A percentile compares a stretch with the other conserved stretches of the same genome.
phyloP scores from a whole-genome alignment of 140 eudicot species.

The Ambrosia hybrid region DNA sequence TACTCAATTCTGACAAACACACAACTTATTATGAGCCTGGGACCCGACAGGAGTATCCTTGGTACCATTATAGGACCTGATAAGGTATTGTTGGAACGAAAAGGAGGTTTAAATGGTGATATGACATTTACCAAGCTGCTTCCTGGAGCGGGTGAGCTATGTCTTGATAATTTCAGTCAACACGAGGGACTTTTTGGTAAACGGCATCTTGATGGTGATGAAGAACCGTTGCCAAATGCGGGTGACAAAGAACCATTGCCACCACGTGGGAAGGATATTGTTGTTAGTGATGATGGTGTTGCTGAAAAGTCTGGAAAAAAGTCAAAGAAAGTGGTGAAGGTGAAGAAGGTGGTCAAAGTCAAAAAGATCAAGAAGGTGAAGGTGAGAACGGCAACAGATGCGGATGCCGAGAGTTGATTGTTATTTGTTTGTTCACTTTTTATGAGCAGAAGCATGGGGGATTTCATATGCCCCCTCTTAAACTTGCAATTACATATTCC shows the following conservation, averaged over 20 bases:
- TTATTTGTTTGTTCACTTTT: background rate
- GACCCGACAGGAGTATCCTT: constrained; percentile 70
- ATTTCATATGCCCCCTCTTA: too few relatives aligned
- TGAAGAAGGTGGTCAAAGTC: constrained; percentile 43
- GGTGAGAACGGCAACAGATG: constrained; percentile 14
- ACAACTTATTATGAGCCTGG: constrained; percentile 58
- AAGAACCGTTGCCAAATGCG: constrained; percentile 49
- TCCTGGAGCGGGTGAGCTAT: constrained; percentile 70
- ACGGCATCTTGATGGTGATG: constrained; percentile 60
- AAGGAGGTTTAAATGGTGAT: constrained; percentile 75
- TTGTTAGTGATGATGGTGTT: constrained; percentile 7
- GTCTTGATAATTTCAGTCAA: constrained; percentile 37
- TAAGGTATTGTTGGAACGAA: constrained; percentile 69
- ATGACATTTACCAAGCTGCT: constrained; percentile 59
- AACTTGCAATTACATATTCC: too few relatives aligned
- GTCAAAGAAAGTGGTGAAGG: constrained; percentile 61
- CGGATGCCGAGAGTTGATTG: constrained; percentile 16
- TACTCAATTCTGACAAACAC: constrained; percentile 64
- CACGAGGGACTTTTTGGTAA: constrained; percentile 66
- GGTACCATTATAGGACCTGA: constrained; percentile 90
- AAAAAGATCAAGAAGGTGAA: constrained; percentile 22
- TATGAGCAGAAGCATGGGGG: background rate
- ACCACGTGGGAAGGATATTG: constrained; percentile 37
- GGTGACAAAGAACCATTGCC: constrained; percentile 16
- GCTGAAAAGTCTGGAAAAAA: constrained; percentile 48